A percentile compares a stretch with the other conserved stretches of the same genome.
Evolutionary conservation across 768 basidiomycete genomes (phyloP).

Genomic region (Paxillus involutus): DNA sequence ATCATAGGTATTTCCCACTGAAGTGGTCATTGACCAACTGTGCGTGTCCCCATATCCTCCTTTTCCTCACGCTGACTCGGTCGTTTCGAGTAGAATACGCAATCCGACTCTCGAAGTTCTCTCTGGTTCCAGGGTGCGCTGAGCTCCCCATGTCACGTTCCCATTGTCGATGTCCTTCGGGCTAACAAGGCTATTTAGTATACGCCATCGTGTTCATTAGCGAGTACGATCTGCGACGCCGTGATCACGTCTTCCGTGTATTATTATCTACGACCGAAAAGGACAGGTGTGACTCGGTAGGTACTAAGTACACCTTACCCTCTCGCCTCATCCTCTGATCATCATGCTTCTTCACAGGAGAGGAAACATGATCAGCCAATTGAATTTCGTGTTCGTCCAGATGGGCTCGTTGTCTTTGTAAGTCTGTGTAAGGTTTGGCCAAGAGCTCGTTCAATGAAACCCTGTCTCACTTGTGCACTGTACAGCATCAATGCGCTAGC

Average conservation of each 20-base stretch:
- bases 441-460: too few species aligned
- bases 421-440: background rate
- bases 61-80: background rate
- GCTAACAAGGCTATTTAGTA: background rate
- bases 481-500: constrained; percentile 11
- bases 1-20: background rate
- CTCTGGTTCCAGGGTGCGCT: background rate
- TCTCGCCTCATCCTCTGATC: too few species aligned
- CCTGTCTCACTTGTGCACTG: background rate
- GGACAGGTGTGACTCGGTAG: background rate
- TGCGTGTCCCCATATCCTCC: background rate
- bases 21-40: background rate
- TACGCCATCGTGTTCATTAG: background rate
- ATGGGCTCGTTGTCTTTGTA: constrained; percentile 17
- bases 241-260: constrained; percentile 9
- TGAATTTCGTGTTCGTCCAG: constrained; percentile 8
- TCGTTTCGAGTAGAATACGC: background rate
- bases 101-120: background rate
- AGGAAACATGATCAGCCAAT: constrained; percentile 1
- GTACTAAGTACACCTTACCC: too few species aligned
- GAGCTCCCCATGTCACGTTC: background rate
- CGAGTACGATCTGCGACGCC: constrained; percentile 8
- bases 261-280: constrained; percentile 10
- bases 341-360: constrained; percentile 1
- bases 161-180: background rate